Base-by-base conservation (phyloP, 2,329 filamentous ascomycete genomes). In the Fusarium drepaniforme region DNA sequence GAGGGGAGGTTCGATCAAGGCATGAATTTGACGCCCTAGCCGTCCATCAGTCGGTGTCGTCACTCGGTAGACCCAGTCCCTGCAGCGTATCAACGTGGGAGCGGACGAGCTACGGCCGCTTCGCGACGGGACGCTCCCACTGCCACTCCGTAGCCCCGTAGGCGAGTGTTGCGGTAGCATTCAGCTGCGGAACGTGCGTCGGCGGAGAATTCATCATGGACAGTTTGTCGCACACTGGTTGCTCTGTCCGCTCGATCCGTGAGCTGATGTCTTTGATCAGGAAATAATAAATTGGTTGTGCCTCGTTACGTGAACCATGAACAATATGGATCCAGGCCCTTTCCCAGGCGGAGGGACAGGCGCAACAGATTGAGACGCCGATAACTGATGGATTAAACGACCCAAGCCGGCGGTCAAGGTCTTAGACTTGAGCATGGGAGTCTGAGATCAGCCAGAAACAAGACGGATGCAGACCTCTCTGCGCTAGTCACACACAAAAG, bases 31-130 rank as follows among this genome's bases (percentile, higher is more conserved):
- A 33, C 69, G 70, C 59, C 56, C 61, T 44, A 57, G 61, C 63
- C 53, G 67, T 63, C 49, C 25, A 33, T 38, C 56, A 38, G 58
- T 69, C 51, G 62, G 33, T 62, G 61, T 66, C 62, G 66, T 67
- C 68, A 70, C 63, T 68, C 35, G 56, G 30, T 33, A 53, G 51
- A 38, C 64, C 35, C 13, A 56, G 69, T 56, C 72, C 75, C 75
- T 77, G 75, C 61, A 67, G 73, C 68, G 64, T 58, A 70, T 67
- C 68, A 76, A 75, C 63, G 63, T 75, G 67, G 66, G 64, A 70
- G 69, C 53, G 66, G 62, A 53, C 53, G 60, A 51, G 60, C 59
- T 74, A 73, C 61, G 67, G 64, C 72, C 62, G 65, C 65, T 51
- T 61, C 72, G 73, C 66, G 63, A 75, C 72, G 73, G 73, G 66